Evolutionary conservation across 139 green algal species (phyloP).

Genomic region (Edaphochlamys debaryana): DNA sequence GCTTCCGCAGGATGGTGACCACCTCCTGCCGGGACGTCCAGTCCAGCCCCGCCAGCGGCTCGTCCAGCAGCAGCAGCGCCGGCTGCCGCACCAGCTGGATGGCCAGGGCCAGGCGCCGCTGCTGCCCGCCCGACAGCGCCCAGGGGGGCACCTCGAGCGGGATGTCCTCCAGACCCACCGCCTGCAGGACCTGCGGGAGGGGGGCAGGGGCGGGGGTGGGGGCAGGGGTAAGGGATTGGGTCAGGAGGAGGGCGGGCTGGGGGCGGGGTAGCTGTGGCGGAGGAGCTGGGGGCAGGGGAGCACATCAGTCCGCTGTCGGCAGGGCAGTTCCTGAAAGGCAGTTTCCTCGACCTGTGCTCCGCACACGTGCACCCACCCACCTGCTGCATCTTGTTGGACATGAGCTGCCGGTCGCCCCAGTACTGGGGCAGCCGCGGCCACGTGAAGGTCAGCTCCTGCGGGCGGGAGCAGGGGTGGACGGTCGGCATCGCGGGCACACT

Average conservation of each 20-base stretch:
- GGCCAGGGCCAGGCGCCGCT: slow-evolving; percentile 90
- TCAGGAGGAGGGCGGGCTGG: background rate
- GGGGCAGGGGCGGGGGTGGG: background rate
- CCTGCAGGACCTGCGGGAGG: slow-evolving; percentile 64
- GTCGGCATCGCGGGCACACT: no score
- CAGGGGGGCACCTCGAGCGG: slow-evolving; percentile 70
- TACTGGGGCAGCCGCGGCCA: slow-evolving; percentile 65
- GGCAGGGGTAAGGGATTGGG: no score
- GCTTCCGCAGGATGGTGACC: slow-evolving; percentile 28
- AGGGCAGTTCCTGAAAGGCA: no score
- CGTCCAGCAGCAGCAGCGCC: slow-evolving; percentile 91
- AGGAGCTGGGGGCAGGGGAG: no score
- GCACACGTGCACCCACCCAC: no score
- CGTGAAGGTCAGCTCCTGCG: slow-evolving; percentile 69
- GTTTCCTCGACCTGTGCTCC: no score
- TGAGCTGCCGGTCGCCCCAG: slow-evolving; percentile 52
- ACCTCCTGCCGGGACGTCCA: slow-evolving; percentile 73
- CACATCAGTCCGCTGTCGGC: no score
- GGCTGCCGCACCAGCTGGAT: slow-evolving; percentile 83
- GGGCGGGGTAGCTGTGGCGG: background rate
- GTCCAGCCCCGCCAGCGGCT: slow-evolving; percentile 88
- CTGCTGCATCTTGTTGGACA: slow-evolving; percentile 45
- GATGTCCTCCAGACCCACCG: slow-evolving; percentile 76
- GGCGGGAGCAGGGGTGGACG: no score
- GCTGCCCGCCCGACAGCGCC: slow-evolving; percentile 87